Evolutionary conservation across 2,329 filamentous ascomycete species (phyloP).

Genomic region (Exophiala oligosperma): DNA sequence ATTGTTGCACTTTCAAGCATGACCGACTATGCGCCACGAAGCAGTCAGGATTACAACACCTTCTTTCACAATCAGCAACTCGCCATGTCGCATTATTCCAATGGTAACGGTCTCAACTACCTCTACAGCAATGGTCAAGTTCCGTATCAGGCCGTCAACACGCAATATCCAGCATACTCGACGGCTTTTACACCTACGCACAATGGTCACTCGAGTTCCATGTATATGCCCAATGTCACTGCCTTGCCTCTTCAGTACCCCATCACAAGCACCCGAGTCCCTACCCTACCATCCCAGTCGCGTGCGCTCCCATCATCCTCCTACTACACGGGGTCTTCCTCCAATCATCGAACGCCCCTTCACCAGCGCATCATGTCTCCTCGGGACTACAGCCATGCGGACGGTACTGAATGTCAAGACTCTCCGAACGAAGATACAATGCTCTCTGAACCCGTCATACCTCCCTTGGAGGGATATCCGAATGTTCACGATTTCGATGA

Average conservation of each 20-base stretch:
- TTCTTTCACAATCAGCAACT: conserved; percentile 24
- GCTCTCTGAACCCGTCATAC: conserved; percentile 46
- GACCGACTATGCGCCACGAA: conserved; percentile 42
- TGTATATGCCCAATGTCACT: conserved; percentile 34
- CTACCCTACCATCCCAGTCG: conserved; percentile 34
- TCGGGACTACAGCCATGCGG: conserved; percentile 37
- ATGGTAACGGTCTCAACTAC: conserved; percentile 30
- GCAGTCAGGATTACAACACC: conserved; percentile 36
- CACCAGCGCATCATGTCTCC: conserved; percentile 33
- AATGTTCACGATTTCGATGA: conserved; percentile 48
- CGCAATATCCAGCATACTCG: conserved; percentile 40
- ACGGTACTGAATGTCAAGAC: conserved; percentile 46
- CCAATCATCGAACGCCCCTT: conserved; percentile 37
- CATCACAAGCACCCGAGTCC: conserved; percentile 31
- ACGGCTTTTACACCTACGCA: conserved; percentile 39
- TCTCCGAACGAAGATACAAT: conserved; percentile 44
- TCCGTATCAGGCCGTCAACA: conserved; percentile 30
- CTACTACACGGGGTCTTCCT: conserved; percentile 32
- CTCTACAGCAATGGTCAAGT: conserved; percentile 27
- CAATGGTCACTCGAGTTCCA: conserved; percentile 33
- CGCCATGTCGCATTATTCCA: conserved; percentile 33
- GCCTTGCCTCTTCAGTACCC: conserved; percentile 36
- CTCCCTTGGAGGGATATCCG: conserved; percentile 46
- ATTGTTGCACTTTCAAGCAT: conserved; percentile 31
- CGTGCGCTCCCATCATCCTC: conserved; percentile 33